Conservation (phyloP, 2,329 filamentous ascomycete species). For the Thermoascus crustaceus region DNA sequence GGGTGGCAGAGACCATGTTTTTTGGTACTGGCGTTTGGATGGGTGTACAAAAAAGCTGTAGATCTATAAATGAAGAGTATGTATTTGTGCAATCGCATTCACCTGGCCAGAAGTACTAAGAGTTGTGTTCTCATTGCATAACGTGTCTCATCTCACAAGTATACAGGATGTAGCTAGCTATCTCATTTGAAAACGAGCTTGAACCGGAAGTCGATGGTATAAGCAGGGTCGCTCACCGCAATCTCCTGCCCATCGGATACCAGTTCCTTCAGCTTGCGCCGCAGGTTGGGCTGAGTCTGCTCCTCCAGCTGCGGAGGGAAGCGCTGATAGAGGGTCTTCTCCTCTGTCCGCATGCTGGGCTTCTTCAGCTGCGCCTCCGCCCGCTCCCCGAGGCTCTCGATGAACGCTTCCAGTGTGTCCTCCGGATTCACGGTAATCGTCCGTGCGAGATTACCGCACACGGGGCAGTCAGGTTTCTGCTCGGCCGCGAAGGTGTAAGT, state of each 20-base stretch:
- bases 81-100: too few species aligned
- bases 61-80: too few species aligned
- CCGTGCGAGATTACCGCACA: constrained; percentile 77
- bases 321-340: constrained; percentile 85
- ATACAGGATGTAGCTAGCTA: too few species aligned
- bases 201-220: constrained; percentile 62
- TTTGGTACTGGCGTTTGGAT: constrained; percentile 26
- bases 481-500: constrained; percentile 96
- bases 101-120: too few species aligned
- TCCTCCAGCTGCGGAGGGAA: constrained; percentile 72
- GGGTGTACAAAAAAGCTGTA: constrained; percentile 13
- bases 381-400: constrained; percentile 72
- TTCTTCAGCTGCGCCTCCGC: constrained; percentile 92
- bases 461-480: constrained; percentile 88
- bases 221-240: constrained; percentile 86
- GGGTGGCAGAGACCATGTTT: constrained; percentile 22
- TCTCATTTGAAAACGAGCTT: constrained; percentile 43
- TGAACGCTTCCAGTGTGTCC: constrained; percentile 70
- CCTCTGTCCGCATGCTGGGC: constrained; percentile 72
- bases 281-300: constrained; percentile 74
- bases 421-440: constrained; percentile 63
- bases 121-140: too few species aligned
- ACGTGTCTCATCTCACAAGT: too few species aligned
- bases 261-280: constrained; percentile 67
- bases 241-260: constrained; percentile 78